Evolutionary conservation across 2,329 filamentous ascomycete species (phyloP).

Genomic region (Aspergillus uvarum): DNA sequence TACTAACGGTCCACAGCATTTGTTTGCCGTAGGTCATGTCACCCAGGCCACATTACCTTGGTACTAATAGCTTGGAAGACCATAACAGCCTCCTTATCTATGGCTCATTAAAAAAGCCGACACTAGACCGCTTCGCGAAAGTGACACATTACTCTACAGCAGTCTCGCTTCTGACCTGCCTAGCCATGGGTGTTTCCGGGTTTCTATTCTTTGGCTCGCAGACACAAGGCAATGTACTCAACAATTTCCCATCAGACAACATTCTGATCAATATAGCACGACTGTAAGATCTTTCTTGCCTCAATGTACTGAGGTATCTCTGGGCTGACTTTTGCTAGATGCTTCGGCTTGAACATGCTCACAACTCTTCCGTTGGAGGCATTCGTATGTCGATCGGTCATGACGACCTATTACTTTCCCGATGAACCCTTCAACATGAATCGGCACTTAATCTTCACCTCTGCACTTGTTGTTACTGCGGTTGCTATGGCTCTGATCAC

Average conservation of each 20-base stretch:
- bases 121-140: conserved; percentile 86
- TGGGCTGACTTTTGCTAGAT: conserved; percentile 47
- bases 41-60: not conserved
- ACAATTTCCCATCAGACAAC: conserved; percentile 93
- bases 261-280: conserved; percentile 91
- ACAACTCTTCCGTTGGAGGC: conserved; percentile 94
- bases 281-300: conserved; percentile 50
- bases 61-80: conserved; percentile 49
- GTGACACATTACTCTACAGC: conserved; percentile 93
- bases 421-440: conserved; percentile 75
- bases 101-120: conserved; percentile 88
- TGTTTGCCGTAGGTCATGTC: conserved; percentile 58
- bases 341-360: conserved; percentile 98
- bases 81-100: conserved; percentile 98
- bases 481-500: conserved; percentile 78
- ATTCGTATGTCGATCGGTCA: conserved; percentile 95
- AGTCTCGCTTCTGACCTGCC: conserved; percentile 87
- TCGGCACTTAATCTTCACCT: conserved; percentile 84
- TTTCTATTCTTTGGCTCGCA: conserved; percentile 91
- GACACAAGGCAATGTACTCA: conserved; percentile 92
- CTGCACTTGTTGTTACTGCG: conserved; percentile 73
- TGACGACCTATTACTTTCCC: conserved; percentile 79
- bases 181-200: conserved; percentile 81
- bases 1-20: conserved; percentile 54
- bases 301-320: not conserved